Evolutionary conservation across 2,329 filamentous ascomycete genomes (phyloP).

Genomic region (Fusarium penzigii): DNA sequence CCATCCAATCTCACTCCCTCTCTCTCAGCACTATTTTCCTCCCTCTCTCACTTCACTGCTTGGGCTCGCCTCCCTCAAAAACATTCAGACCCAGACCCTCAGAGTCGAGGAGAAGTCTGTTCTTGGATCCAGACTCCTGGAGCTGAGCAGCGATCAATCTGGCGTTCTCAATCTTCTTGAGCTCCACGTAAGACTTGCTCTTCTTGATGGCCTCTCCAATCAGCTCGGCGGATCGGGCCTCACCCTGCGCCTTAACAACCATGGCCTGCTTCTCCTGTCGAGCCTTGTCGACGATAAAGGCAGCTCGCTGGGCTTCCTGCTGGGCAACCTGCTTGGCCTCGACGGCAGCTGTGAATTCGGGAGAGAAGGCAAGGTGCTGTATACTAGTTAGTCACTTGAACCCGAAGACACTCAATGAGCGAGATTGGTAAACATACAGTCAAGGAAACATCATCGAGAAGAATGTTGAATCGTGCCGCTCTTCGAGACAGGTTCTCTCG

Average conservation of each 20-base stretch:
- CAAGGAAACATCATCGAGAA: conserved; percentile 94
- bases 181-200: conserved; percentile 92
- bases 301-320: conserved; percentile 95
- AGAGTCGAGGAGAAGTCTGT: conserved; percentile 91
- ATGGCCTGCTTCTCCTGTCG: conserved; percentile 99
- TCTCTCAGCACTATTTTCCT: not conserved
- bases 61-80: conserved; percentile 52
- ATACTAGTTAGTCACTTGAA: conserved; percentile 1
- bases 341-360: conserved; percentile 72
- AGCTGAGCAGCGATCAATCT: conserved; percentile 83
- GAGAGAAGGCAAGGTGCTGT: conserved; percentile 71
- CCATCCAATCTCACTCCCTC: conserved; percentile 2
- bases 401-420: too few relatives aligned
- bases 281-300: conserved; percentile 98
- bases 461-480: conserved; percentile 95
- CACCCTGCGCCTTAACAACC: conserved; percentile 97
- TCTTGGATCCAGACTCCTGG: conserved; percentile 82
- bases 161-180: conserved; percentile 98
- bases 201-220: conserved; percentile 99
- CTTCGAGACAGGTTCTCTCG: conserved; percentile 89
- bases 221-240: conserved; percentile 94
- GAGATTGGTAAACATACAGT: conserved; percentile 62
- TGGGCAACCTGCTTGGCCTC: conserved; percentile 75
- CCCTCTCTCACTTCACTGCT: not conserved
- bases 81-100: conserved; percentile 92